Evolutionary conservation across 140 eudicot genomes (phyloP).

Genomic region (Flaveria floridana): DNA sequence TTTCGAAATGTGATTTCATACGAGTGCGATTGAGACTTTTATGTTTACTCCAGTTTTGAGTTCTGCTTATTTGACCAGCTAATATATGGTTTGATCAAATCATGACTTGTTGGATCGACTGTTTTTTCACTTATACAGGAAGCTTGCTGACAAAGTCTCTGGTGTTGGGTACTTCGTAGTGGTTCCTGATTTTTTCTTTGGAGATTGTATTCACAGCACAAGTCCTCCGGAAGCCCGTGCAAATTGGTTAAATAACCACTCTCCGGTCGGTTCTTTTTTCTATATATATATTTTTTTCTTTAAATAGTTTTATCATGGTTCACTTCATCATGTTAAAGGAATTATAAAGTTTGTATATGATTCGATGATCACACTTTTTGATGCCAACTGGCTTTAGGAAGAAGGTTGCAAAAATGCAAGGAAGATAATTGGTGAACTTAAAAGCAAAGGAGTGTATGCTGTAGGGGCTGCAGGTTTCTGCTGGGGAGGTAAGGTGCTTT

Average conservation of each 20-base stretch:
- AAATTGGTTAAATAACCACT: conserved; percentile 43
- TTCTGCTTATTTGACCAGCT: background rate
- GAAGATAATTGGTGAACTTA: conserved; percentile 49
- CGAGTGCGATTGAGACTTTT: background rate
- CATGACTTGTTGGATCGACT: too few species aligned
- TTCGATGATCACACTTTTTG: background rate
- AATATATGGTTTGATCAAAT: background rate
- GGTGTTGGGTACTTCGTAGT: conserved; percentile 52
- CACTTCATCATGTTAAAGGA: background rate
- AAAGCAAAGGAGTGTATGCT: conserved; percentile 39
- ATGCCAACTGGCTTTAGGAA: conserved; percentile 35
- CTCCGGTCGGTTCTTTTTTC: conserved; percentile 35
- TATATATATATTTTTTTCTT: background rate
- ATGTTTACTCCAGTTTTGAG: background rate
- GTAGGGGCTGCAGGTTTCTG: conserved; percentile 54
- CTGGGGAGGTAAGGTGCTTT: conserved; percentile 6
- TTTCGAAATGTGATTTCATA: too few species aligned
- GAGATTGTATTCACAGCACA: conserved; percentile 47
- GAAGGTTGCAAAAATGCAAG: conserved; percentile 65
- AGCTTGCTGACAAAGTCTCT: conserved; percentile 66
- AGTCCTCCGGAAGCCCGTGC: conserved; percentile 24
- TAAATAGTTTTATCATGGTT: background rate
- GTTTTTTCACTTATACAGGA: conserved; percentile 35
- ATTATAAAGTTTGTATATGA: background rate
- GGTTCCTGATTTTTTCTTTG: conserved; percentile 69